Evolutionary conservation across 352 stramenopile species (phyloP), one percentile per base, ranked within the genome.

Genomic region (Phytophthora podocarpi): DNA sequence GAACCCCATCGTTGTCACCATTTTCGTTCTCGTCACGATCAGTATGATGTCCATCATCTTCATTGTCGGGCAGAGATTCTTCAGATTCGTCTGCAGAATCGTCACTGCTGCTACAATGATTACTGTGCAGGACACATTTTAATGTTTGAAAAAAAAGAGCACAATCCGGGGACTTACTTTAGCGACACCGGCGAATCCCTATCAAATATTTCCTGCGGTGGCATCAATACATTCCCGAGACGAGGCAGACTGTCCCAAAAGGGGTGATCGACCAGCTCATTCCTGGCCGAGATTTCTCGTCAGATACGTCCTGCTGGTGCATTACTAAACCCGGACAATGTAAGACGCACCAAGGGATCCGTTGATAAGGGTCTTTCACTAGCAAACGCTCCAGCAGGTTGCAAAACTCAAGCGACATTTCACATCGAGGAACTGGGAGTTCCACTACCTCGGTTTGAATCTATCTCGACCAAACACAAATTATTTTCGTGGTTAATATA

Each of bases 281-380:
- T 55, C 86, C 85, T 93, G 47, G 16, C 23, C 24, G 40, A 50
- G 11, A 65, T 41, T 47, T 49, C 6, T 53, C n/a, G 58, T 67
- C 46, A 72, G 40, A 36, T 6, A 35, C 24, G 18, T 27, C 28
- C 1, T 24, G 26, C 5, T 9, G 21, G 35, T 53, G 45, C 16
- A 41, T 34, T 4, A 16, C 12, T 48, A 43, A 59, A 30, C 27
- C 1, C 10, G 12, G 30, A 31, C 12, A 50, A 57, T 43, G 34
- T 35, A 54, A 51, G 28, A 70, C 59, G 47, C 67, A 93, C 87
- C 87, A 96, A 4, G 70, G 83, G 10, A 96, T 93, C 26, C 87
- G 71, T 23, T 80, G 59, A 45, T 87, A 80, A 9, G 87, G 87
- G 49, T 93, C 72, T 70, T 92, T 92, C 12, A 80, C 63, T 10